These are phyloP conservation scores for Musa troglodytarum DNA, from an alignment of 176 grass and related monocot species.

Conservation along the genomic window DNA sequence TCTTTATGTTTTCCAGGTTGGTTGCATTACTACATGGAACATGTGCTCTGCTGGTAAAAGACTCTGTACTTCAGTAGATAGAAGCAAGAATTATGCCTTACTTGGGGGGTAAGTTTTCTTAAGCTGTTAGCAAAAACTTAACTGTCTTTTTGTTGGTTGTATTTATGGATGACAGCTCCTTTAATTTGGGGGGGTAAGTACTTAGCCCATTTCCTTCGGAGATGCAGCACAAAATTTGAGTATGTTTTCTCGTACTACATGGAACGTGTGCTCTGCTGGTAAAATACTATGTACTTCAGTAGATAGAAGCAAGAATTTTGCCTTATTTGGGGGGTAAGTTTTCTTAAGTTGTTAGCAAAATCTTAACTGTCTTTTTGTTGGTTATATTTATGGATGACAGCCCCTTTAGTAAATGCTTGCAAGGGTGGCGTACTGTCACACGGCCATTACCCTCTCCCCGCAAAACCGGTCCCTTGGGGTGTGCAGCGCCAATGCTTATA, in stretches of 20 bases:
- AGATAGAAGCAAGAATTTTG: conserved; percentile 57
- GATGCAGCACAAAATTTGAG: conserved; percentile 23
- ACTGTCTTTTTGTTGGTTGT: background rate
- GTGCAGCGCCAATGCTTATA: no score
- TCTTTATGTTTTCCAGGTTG: conserved; percentile 36
- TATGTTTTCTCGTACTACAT: conserved; percentile 42
- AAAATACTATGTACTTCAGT: conserved; percentile 52
- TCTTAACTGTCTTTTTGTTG: background rate
- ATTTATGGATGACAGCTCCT: background rate
- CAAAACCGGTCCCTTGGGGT: no score
- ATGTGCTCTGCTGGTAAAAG: conserved; percentile 53
- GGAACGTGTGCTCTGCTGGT: conserved; percentile 62
- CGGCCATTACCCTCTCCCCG: no score
- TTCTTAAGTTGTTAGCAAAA: background rate
- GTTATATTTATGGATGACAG: background rate
- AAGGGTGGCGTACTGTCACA: no score
- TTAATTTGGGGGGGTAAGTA: background rate
- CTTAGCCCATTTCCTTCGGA: conserved; percentile 25
- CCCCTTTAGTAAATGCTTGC: background rate
- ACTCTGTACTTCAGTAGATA: conserved; percentile 54
- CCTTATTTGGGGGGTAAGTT: conserved; percentile 86
- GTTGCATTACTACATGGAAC: conserved; percentile 62
- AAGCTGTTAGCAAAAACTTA: background rate
- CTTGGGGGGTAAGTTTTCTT: conserved; percentile 70
- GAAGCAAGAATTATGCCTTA: conserved; percentile 60